phyloP scores from a whole-genome alignment of 306 rosid genomes.

The Trifolium dubium region DNA sequence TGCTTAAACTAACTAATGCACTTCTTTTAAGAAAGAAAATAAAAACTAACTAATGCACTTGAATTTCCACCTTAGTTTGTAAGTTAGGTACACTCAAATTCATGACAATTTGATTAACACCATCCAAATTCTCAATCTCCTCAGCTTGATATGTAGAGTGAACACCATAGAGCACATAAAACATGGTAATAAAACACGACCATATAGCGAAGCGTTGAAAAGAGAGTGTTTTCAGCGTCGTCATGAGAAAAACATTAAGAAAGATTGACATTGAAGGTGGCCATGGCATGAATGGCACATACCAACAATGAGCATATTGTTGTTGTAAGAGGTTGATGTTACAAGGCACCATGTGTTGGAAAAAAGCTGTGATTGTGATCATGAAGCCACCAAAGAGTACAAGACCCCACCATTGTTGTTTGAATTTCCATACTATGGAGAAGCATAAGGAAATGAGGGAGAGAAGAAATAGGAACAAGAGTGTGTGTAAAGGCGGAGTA shows the following conservation, averaged over 20 bases:
- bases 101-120: conserved; percentile 45
- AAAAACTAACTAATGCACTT: conserved; percentile 49
- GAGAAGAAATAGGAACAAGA: conserved; percentile 72
- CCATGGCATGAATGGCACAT: conserved; percentile 95
- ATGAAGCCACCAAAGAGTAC: conserved; percentile 56
- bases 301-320: conserved; percentile 51
- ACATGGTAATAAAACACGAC: conserved; percentile 66
- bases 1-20: conserved; percentile 38
- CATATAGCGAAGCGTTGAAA: conserved; percentile 76
- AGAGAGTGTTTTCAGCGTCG: conserved; percentile 59
- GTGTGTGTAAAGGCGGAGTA: conserved; percentile 57
- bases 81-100: conserved; percentile 49
- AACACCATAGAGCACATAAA: conserved; percentile 89
- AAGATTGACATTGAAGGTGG: conserved; percentile 77
- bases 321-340: conserved; percentile 9
- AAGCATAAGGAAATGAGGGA: conserved; percentile 67
- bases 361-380: conserved; percentile 59
- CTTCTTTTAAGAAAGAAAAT: conserved; percentile 23
- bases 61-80: conserved; percentile 69
- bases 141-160: conserved; percentile 86
- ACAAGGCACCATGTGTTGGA: conserved; percentile 60
- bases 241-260: conserved; percentile 82
- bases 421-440: conserved; percentile 71
- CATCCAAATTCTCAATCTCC: conserved; percentile 52
- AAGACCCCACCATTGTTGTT: conserved; percentile 72